Conservation (phyloP, 78 protist species). For the Tieghemostelium lacteum region DNA sequence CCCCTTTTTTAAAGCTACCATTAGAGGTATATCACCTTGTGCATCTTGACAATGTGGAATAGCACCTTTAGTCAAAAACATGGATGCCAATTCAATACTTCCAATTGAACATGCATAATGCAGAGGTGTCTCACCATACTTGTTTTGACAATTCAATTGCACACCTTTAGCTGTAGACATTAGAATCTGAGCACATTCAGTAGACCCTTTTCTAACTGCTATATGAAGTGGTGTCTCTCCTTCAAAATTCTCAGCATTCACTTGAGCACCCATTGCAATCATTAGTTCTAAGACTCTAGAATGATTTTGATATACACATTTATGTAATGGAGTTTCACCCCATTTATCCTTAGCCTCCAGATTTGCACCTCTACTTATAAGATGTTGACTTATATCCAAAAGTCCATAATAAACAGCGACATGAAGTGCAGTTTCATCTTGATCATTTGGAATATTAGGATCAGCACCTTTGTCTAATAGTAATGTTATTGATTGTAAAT, state of each 20-base stretch:
- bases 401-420: conserved; percentile 43
- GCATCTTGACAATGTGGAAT: conserved; percentile 46
- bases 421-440: conserved; percentile 36
- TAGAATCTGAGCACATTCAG: conserved; percentile 37
- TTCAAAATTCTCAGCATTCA: conserved; percentile 28
- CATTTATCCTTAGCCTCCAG: conserved; percentile 60
- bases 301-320: conserved; percentile 35
- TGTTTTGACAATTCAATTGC: conserved; percentile 20
- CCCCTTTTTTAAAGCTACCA: conserved; percentile 57
- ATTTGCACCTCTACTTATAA: conserved; percentile 55
- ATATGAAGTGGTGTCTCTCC: conserved; percentile 63
- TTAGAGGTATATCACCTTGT: conserved; percentile 75
- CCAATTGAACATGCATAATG: conserved; percentile 67
- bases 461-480: conserved; percentile 70
- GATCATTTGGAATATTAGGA: conserved; percentile 49
- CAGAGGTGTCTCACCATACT: conserved; percentile 72
- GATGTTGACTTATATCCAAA: conserved; percentile 24
- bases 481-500: not conserved
- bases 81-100: conserved; percentile 44
- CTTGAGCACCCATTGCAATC: conserved; percentile 55
- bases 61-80: conserved; percentile 56
- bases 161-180: not conserved
- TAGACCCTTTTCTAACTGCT: conserved; percentile 9
- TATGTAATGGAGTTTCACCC: conserved; percentile 68
- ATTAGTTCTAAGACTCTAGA: conserved; percentile 9